Evolutionary conservation across 257 asterid genomes (phyloP).

Genomic region (Knoxia roxburghii): DNA sequence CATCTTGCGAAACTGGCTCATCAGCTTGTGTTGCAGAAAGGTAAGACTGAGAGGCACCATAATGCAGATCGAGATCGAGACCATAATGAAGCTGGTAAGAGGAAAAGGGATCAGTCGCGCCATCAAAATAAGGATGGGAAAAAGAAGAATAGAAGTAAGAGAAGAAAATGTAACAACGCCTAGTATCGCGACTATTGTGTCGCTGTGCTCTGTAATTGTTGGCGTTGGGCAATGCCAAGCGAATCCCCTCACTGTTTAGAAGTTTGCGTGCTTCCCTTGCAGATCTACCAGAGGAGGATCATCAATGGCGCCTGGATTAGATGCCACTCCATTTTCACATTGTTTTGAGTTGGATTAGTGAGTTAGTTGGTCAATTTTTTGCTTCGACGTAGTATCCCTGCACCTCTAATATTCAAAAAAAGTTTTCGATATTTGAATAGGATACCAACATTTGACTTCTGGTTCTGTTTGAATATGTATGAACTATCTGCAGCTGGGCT

Average conservation of each 20-base stretch:
- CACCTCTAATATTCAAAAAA: too few relatives aligned
- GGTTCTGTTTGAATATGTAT: too few relatives aligned
- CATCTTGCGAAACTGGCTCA: conserved; percentile 30
- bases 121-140: background rate
- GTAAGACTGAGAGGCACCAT: background rate
- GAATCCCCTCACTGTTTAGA: background rate
- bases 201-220: background rate
- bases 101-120: background rate
- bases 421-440: background rate
- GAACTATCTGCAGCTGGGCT: background rate
- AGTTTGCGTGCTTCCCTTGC: background rate
- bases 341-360: background rate
- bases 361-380: too few relatives aligned
- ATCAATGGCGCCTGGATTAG: too few relatives aligned
- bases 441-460: background rate
- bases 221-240: too few relatives aligned
- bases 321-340: background rate
- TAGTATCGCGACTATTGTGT: background rate
- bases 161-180: conserved; percentile 7
- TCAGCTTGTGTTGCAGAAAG: conserved; percentile 22
- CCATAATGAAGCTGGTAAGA: background rate
- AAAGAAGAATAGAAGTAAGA: background rate
- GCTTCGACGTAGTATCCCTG: too few relatives aligned
- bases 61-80: conserved; percentile 1
- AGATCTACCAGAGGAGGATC: background rate